A percentile compares a stretch with the other conserved stretches of the same genome.
These are phyloP conservation scores for Wickerhamiella pararugosa DNA, from an alignment of 1,139 yeast genomes.

Conservation along the genomic window DNA sequence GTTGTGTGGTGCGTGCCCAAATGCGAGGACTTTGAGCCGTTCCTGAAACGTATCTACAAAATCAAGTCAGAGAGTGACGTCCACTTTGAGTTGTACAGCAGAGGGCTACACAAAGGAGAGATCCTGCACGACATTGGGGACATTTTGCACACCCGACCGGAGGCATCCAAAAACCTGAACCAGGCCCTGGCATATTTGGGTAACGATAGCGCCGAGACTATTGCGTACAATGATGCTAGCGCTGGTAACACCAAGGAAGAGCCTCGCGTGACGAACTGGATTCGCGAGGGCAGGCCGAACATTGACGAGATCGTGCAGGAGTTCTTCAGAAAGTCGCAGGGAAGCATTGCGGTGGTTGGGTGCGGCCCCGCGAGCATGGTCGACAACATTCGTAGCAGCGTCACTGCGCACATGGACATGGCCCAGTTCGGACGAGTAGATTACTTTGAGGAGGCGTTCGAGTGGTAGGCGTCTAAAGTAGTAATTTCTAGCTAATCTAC, in stretches of 20 bases:
- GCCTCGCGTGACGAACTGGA: neutral
- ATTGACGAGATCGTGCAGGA: slow-evolving; percentile 16
- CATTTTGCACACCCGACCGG: neutral
- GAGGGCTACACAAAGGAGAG: slow-evolving; percentile 4
- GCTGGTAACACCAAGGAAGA: neutral
- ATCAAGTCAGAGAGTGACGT: slow-evolving; percentile 15
- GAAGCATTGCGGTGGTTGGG: slow-evolving; percentile 24
- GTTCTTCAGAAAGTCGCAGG: slow-evolving; percentile 17
- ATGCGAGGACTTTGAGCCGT: slow-evolving; percentile 17
- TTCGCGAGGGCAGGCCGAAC: slow-evolving; percentile 16
- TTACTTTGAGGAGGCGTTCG: slow-evolving; percentile 27
- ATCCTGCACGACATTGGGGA: neutral
- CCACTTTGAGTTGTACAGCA: slow-evolving; percentile 17
- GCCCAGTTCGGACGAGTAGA: slow-evolving; percentile 23
- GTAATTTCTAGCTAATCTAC: neutral
- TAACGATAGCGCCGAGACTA: neutral
- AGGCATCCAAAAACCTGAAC: neutral
- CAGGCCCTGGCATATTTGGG: neutral
- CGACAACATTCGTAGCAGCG: slow-evolving; percentile 22
- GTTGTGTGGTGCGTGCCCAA: slow-evolving; percentile 21
- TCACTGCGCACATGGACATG: slow-evolving; percentile 19
- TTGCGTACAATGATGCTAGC: neutral
- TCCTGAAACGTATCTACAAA: slow-evolving; percentile 18
- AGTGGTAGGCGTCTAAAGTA: slow-evolving; percentile 31
- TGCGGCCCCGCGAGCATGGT: slow-evolving; percentile 29